These are phyloP conservation scores for Paracorniculantispora psalliotae DNA, from an alignment of 2,329 filamentous ascomycete genomes.

Conservation along the genomic window DNA sequence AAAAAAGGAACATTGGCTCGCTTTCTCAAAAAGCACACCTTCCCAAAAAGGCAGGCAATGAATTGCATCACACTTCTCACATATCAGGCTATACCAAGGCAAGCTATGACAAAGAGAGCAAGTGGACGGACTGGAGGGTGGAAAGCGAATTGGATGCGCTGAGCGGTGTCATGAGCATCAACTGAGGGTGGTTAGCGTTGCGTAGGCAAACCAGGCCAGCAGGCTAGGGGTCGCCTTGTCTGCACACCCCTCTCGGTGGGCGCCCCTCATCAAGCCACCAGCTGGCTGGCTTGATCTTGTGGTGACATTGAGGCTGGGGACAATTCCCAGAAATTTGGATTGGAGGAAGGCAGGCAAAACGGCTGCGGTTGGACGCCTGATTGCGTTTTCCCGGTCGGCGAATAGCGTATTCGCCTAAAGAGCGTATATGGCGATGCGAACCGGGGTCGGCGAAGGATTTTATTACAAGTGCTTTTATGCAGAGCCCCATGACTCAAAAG, in stretches of 20 bases:
- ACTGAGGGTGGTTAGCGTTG: neutral
- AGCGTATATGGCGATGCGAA: neutral
- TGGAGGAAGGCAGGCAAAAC: constrained; percentile 1
- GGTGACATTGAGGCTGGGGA: constrained; percentile 14
- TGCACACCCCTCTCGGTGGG: constrained; percentile 9
- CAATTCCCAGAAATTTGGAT: constrained; percentile 13
- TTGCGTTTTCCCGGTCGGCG: neutral
- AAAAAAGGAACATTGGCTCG: neutral
- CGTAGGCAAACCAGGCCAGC: too few relatives aligned
- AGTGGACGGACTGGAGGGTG: neutral
- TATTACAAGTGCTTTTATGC: neutral
- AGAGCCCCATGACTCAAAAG: constrained; percentile 7
- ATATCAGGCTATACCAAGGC: neutral
- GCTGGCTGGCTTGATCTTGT: constrained; percentile 12
- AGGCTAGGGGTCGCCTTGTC: constrained; percentile 11
- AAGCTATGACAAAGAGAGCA: constrained; percentile 4
- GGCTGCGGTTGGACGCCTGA: neutral
- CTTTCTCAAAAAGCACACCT: neutral
- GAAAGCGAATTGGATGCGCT: neutral
- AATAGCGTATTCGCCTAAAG: neutral
- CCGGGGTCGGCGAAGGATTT: neutral
- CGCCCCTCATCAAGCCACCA: constrained; percentile 14
- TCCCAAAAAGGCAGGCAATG: neutral
- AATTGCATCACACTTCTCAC: neutral
- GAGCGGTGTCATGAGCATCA: neutral